phyloP scores from a whole-genome alignment of 2,329 filamentous ascomycete species.

The Talaromyces sp. region DNA sequence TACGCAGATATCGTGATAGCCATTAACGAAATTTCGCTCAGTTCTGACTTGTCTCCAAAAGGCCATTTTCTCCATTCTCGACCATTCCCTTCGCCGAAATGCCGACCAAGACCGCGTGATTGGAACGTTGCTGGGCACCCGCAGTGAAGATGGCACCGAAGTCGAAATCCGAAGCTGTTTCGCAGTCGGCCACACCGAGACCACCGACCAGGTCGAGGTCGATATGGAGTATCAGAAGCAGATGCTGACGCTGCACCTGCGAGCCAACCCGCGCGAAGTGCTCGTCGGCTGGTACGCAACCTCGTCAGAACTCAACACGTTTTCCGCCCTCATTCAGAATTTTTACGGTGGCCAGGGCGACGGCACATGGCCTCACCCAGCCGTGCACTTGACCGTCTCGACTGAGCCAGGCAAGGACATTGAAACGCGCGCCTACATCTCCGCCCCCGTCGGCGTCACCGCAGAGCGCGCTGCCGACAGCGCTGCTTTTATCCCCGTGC shows the following conservation, averaged over 20 bases:
- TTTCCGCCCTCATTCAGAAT: slow-evolving; percentile 98
- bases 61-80: slow-evolving; percentile 64
- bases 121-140: slow-evolving; percentile 85
- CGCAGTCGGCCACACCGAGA: slow-evolving; percentile 97
- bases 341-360: slow-evolving; percentile 97
- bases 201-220: slow-evolving; percentile 96
- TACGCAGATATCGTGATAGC: slow-evolving; percentile 39
- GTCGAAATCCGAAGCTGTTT: slow-evolving; percentile 95
- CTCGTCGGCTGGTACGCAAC: slow-evolving; percentile 99
- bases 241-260: slow-evolving; percentile 92
- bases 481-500: slow-evolving; percentile 95
- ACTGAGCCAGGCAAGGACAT: slow-evolving; percentile 85
- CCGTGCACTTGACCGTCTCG: slow-evolving; percentile 90
- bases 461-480: slow-evolving; percentile 92
- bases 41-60: slow-evolving; percentile 19
- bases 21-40: not conserved
- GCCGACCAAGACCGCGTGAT: slow-evolving; percentile 93
- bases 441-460: slow-evolving; percentile 88
- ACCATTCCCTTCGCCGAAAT: slow-evolving; percentile 90
- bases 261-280: slow-evolving; percentile 87
- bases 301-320: slow-evolving; percentile 93
- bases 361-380: slow-evolving; percentile 95
- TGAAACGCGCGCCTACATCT: slow-evolving; percentile 90
- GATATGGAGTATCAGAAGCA: slow-evolving; percentile 99
- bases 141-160: slow-evolving; percentile 94